Evolutionary conservation across 305 asterid genomes (phyloP), one percentile per base, ranked within the genome.

Genomic region (Stenogyne calaminthoides): DNA sequence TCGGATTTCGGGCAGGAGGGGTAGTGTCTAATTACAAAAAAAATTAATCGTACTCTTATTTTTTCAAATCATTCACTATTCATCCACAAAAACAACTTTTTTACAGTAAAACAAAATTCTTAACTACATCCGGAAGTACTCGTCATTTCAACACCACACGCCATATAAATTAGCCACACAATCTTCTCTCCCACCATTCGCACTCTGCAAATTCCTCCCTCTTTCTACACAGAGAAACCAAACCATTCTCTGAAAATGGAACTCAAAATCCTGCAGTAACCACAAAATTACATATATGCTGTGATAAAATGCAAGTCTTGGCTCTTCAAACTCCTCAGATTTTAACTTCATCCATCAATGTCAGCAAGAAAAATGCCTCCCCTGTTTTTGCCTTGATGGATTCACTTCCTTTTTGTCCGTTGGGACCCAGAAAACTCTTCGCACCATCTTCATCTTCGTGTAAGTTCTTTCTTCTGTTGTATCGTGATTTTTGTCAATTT

Each of bases 231-330:
- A 25, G 61, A 49, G 62, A 64, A 9, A 40, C 57, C 60, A 46
- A 66, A 60, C 7, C 56, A 25, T 68, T 65, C 39, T 37, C 46
- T 25, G 47, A 37, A 64, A 69, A 81, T 79, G 86, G 81, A 75
- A 46, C 66, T 63, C 14, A 10, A 60, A 65, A 34, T 64, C 8
- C 42, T 9, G 66, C 72, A 18, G 64, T 66, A 60, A 58, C 6
- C 57, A 6, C 25, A 39, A 16, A 22, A 22, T n/a, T 71, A 34
- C 19, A 36, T 46, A 47, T 52, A 56, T 34, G 64, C 20, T 15
- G 12, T 15, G 58, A 36, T 18, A 81, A 73, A 79, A 84, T 80
- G 88, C 86, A 79, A 75, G 80, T 63, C 66, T 77, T 81, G 81
- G 81, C 77, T 64, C 75, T 79, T 69, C 83, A 66, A 56, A 72